Percentiles rank a stretch among this genome's conserved stretches.
phyloP scores from a whole-genome alignment of 441 rosid species.

The Corymbia calophylla region DNA sequence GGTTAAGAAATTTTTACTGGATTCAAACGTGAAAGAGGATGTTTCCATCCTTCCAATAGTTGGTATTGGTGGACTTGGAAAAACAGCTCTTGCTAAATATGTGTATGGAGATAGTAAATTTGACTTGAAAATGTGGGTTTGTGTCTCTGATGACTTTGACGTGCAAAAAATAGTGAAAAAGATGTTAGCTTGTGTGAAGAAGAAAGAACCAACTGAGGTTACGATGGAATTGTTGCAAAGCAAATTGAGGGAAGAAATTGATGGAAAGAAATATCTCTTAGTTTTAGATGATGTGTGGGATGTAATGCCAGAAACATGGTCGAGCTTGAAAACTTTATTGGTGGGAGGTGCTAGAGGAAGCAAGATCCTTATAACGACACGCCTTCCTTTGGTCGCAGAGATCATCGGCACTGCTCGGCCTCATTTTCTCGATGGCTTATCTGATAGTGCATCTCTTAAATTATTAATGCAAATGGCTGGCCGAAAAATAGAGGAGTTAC shows the following conservation, averaged over 20 bases:
- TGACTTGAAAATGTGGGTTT: not conserved
- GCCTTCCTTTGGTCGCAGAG: fast-evolving
- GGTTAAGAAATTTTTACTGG: fast-evolving
- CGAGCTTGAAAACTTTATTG: not conserved
- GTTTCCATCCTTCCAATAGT: not conserved
- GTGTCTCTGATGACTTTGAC: not conserved
- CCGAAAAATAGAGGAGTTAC: fast-evolving
- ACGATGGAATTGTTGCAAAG: fast-evolving
- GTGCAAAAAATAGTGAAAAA: not conserved
- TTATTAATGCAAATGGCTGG: not conserved
- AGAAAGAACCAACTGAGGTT: fast-evolving
- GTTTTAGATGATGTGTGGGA: not conserved
- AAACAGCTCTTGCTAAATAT: not conserved
- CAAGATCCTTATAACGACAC: not conserved
- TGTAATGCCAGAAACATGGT: fast-evolving
- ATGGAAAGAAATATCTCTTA: not conserved
- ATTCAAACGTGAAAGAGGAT: fast-evolving
- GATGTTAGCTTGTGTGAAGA: not conserved
- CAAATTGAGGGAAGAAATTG: fast-evolving
- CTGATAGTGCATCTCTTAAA: fast-evolving
- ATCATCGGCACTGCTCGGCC: fast-evolving
- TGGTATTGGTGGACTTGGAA: not conserved
- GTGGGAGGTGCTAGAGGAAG: not conserved
- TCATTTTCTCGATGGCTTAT: fast-evolving
- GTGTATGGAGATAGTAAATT: fast-evolving